Evolutionary conservation across 2,329 filamentous ascomycete species (phyloP), one percentile per base, ranked within the genome.

Genomic region (Botryotinia globosa): DNA sequence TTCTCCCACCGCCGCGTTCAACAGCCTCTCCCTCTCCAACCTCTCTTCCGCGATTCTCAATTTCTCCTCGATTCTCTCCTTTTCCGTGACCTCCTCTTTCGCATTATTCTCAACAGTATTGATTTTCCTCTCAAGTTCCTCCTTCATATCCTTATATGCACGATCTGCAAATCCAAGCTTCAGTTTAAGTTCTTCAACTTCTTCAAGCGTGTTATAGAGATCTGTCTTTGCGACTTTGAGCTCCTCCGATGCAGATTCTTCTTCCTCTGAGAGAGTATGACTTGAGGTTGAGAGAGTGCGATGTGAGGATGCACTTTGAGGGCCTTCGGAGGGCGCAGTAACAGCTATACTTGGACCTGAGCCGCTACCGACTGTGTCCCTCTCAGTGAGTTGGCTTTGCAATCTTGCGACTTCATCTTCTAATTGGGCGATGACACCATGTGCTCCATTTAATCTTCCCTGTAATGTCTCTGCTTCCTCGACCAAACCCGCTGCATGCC

Each of bases 151-250:
- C 12, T 16, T 3, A 3, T 44, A 45, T 22, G 63, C 62, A 9
- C 54, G n/a, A 25, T 42, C 29, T 25, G 48, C 63, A 16, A 58
- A 45, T 25, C 37, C n/a, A 5, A 72, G 44, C 29, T 68, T 59
- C 5, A 58, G 32, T 22, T 51, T 59, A 12, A 72, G 32, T 39
- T 68, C 70, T 48, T 72, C 70, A 32, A 66, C 65, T 61, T 72
- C 70, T 59, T 72, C 54, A 5, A 72, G 51, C 20, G 70, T 59
- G 20, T 72, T 72, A 18, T 72, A 72, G 9, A 72, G 70, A 39
- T 72, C 63, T 22, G n/a, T 51, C 37, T 59, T 68, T 22, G 39
- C 39, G 0, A 20, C 44, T 56, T 42, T 58, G 8, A 68, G 29
- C n/a, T 72, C 54, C 32, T 61, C 54, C 9, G 29, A 56, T 10